These are phyloP conservation scores for Drosera capensis DNA, from an alignment of 148 eudicot genomes.

Conservation along the genomic window DNA sequence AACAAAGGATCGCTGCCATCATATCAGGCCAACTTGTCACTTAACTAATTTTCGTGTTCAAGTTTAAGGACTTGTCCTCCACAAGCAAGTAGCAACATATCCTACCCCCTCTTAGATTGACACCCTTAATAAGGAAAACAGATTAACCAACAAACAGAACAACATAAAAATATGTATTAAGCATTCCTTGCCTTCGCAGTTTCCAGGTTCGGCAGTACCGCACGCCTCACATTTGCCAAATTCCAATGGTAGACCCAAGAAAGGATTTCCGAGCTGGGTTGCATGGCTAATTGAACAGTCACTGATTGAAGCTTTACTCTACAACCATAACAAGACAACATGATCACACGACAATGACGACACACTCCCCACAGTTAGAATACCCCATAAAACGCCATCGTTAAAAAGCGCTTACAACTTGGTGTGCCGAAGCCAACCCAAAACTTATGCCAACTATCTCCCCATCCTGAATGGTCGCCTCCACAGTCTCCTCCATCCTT, in stretches of 20 bases:
- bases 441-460: no score
- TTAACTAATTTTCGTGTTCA: no score
- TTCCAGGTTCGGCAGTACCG: constrained; percentile 64
- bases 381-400: no score
- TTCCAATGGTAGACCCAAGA: constrained; percentile 70
- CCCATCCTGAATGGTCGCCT: no score
- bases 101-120: background rate
- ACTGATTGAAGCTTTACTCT: constrained; percentile 59
- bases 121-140: background rate
- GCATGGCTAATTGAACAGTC: constrained; percentile 69
- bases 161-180: background rate
- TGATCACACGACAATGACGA: no score
- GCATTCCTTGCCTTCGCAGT: constrained; percentile 57
- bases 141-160: background rate
- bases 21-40: no score
- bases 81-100: no score
- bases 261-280: constrained; percentile 67
- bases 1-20: no score
- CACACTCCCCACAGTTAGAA: no score
- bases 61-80: background rate
- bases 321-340: constrained; percentile 2
- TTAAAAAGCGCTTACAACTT: no score
- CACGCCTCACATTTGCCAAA: constrained; percentile 73
- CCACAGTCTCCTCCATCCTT: no score
- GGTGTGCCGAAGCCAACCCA: no score